Conservation (phyloP, 257 asterid genomes). For the Ligustrum vulgare region DNA sequence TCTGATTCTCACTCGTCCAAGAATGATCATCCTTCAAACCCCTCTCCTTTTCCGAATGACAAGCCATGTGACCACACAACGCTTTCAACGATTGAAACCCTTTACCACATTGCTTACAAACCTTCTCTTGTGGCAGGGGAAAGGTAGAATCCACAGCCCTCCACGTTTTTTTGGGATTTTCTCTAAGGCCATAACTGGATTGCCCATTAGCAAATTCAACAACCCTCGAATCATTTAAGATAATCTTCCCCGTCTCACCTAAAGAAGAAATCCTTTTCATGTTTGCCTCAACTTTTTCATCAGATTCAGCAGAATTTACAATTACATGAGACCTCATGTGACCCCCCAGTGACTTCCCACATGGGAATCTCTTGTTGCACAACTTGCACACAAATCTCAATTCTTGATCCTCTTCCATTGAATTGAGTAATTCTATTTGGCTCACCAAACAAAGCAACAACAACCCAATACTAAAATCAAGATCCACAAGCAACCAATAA, state of each 20-base stretch:
- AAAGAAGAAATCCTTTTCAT: conserved; percentile 38
- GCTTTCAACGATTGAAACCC: conserved; percentile 88
- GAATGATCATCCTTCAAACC: conserved; percentile 67
- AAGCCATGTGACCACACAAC: conserved; percentile 97
- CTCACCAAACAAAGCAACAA: conserved; percentile 23
- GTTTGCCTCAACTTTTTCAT: conserved; percentile 20
- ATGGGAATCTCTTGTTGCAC: conserved; percentile 64
- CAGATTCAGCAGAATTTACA: conserved; percentile 56
- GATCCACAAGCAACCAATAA: conserved; percentile 24
- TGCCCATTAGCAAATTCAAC: conserved; percentile 47
- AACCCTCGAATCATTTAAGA: conserved; percentile 26
- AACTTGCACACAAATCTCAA: conserved; percentile 60
- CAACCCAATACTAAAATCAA: conserved; percentile 18
- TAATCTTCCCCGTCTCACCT: conserved; percentile 17
- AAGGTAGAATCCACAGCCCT: conserved; percentile 52
- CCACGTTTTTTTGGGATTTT: conserved; percentile 91
- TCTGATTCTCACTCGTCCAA: conserved; percentile 76
- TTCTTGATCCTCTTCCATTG: conserved; percentile 57
- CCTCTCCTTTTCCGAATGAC: conserved; percentile 79
- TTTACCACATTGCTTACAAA: conserved; percentile 95
- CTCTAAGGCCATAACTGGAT: conserved; percentile 66
- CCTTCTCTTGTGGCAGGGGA: conserved; percentile 51
- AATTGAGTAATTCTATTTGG: conserved; percentile 11
- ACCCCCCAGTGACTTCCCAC: conserved; percentile 88
- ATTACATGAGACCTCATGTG: conserved; percentile 83